These are phyloP conservation scores for Aspergillus novoparasiticus DNA, from an alignment of 2,329 filamentous ascomycete genomes.

Conservation along the genomic window DNA sequence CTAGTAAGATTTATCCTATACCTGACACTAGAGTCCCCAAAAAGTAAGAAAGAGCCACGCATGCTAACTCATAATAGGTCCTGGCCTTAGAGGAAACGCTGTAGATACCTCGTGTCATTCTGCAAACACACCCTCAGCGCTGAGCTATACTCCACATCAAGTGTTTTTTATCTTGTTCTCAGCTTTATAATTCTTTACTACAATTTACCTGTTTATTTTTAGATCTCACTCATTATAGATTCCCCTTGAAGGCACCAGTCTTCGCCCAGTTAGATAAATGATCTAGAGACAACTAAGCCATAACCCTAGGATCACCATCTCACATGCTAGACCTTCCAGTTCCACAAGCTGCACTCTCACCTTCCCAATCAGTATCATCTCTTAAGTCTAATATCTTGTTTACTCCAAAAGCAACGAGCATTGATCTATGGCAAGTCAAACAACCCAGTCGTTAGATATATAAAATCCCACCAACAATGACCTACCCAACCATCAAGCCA, in stretches of 20 bases:
- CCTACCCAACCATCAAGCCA: neutral
- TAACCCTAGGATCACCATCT: neutral
- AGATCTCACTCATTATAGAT: neutral
- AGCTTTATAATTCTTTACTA: neutral
- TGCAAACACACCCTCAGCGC: neutral
- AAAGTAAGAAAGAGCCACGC: neutral
- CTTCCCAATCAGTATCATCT: neutral
- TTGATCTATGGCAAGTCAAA: neutral
- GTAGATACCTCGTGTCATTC: constrained; percentile 19
- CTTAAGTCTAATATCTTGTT: neutral
- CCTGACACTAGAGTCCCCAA: neutral
- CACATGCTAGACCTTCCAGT: neutral
- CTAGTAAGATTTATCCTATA: constrained; percentile 61
- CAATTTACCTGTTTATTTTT: neutral
- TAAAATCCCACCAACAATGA: neutral
- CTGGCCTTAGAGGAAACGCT: constrained; percentile 55
- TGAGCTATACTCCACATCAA: neutral
- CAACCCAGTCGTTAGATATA: neutral
- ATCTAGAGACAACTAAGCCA: neutral
- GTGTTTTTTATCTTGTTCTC: neutral
- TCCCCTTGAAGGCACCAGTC: neutral
- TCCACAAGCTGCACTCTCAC: neutral
- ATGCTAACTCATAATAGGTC: constrained; percentile 44
- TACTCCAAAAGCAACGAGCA: neutral
- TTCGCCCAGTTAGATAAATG: neutral